Base-by-base conservation (phyloP, 148 eudicot genomes). In the Amaranthus cruentus region DNA sequence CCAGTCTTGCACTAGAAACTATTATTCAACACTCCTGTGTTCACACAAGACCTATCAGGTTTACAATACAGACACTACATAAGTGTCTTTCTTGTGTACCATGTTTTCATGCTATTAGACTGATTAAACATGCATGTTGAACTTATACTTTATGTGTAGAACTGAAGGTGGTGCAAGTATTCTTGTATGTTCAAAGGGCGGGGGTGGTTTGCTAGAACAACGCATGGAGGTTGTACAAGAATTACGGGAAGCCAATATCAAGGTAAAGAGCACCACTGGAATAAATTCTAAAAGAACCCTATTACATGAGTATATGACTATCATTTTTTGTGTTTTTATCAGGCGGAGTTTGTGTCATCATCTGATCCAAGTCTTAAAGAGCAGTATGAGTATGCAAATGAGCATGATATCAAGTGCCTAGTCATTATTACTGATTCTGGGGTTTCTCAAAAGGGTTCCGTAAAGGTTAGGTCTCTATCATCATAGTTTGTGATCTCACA, bases 361-460 rank as follows among this genome's bases (percentile, higher is more conserved):
- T 76, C 85, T 79, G 98, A 94, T 83, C 98, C 98, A 76, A 94
- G 98, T 87, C 85, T 94, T 57, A 94, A 93, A n/a, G 96, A 90
- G 71, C 98, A 94, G 78, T 94, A 91, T 74, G 98, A 94, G 77
- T 94, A 88, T 85, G 98, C 98, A 52, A 94, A 86, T 66, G 98
- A 94, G 73, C 88, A 88, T 76, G 98, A 94, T 77, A 91, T 94
- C 72, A 90, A 86, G 82, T 91, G 91, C 67, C 93, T 94, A 70
- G 91, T 94, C 77, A 90, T 91, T 63, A 84, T 94, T 51, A 88
- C 90, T 21, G 97, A 94, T 77, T 77, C 90, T 44, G 89, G 84
- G 71, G 87, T 90, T 68, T 85, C 92, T 73, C 91, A 85, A 76
- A 77, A 86, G 60, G 94, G 84, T 80, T 84, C 89, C 49, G 92